These are phyloP conservation scores for Fraxinus latifolia DNA, from an alignment of 305 asterid species.

Conservation along the genomic window DNA sequence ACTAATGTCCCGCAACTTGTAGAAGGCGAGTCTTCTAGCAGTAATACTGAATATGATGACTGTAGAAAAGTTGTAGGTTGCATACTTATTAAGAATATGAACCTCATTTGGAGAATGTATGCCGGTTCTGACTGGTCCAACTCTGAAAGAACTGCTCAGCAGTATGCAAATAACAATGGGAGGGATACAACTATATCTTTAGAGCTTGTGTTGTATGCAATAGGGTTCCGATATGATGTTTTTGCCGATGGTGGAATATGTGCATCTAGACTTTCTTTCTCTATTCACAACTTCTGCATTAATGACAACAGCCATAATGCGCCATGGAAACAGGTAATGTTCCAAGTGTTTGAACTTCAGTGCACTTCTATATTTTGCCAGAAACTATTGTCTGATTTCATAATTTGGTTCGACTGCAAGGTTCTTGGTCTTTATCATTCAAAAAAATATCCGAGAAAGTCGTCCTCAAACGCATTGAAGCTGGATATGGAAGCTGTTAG, in stretches of 20 bases:
- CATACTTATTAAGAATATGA: constrained; percentile 65
- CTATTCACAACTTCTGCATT: constrained; percentile 59
- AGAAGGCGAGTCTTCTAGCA: constrained; percentile 45
- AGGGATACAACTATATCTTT: constrained; percentile 60
- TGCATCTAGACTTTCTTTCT: constrained; percentile 61
- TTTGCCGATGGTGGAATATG: constrained; percentile 71
- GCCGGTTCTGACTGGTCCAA: constrained; percentile 88
- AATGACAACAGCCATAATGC: constrained; percentile 73
- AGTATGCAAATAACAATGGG: constrained; percentile 38
- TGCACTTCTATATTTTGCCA: constrained; percentile 15
- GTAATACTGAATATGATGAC: constrained; percentile 41
- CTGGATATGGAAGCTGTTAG: constrained; percentile 76
- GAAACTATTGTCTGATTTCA: constrained; percentile 25
- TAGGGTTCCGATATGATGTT: constrained; percentile 59
- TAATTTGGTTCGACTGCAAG: constrained; percentile 41
- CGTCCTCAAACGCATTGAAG: constrained; percentile 75
- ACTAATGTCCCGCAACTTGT: constrained; percentile 28
- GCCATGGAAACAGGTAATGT: constrained; percentile 90
- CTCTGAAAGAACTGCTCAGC: constrained; percentile 38
- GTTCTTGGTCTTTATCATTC: constrained; percentile 84
- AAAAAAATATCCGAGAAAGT: constrained; percentile 69
- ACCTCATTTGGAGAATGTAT: constrained; percentile 78
- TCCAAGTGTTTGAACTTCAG: constrained; percentile 22
- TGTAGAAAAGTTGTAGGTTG: constrained; percentile 61
- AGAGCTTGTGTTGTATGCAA: constrained; percentile 68